Evolutionary conservation across 176 grass and related monocot genomes (phyloP).

Genomic region (Aegilops umbellulata): DNA sequence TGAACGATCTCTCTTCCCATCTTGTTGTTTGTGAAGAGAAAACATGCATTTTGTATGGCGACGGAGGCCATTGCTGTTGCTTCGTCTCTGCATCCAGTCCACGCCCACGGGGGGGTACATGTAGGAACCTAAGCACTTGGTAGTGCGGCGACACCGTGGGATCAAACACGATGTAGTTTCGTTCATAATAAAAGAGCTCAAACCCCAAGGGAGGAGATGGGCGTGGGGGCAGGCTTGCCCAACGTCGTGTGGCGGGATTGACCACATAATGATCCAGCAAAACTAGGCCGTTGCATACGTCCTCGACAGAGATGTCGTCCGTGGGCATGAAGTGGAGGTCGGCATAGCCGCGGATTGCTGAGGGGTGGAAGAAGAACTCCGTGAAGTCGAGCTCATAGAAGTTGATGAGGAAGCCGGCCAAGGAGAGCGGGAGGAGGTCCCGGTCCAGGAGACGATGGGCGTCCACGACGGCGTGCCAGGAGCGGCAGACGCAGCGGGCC

Average conservation of each 20-base stretch:
- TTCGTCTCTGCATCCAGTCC: too few relatives aligned
- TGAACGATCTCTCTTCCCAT: neutral
- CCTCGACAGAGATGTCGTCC: neutral
- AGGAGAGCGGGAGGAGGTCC: conserved; percentile 6
- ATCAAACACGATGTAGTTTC: too few relatives aligned
- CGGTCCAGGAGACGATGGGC: neutral
- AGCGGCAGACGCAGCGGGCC: neutral
- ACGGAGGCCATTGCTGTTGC: neutral
- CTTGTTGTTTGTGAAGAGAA: neutral
- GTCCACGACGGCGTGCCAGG: neutral
- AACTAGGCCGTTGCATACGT: neutral
- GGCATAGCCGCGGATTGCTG: neutral
- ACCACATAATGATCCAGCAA: neutral
- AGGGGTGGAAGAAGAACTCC: neutral
- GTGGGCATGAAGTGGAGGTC: neutral
- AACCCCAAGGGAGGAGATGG: neutral
- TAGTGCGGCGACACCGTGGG: too few relatives aligned
- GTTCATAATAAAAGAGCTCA: too few relatives aligned
- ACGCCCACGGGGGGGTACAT: too few relatives aligned
- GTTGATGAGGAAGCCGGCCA: neutral
- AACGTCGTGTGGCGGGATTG: neutral
- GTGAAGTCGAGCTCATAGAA: neutral
- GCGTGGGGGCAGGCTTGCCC: neutral
- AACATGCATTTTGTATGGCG: neutral
- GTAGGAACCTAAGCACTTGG: too few relatives aligned